Evolutionary conservation across 495 filamentous ascomycete species (phyloP), one percentile per base, ranked within the genome.

Genomic region (Talaromyces stipitatus): DNA sequence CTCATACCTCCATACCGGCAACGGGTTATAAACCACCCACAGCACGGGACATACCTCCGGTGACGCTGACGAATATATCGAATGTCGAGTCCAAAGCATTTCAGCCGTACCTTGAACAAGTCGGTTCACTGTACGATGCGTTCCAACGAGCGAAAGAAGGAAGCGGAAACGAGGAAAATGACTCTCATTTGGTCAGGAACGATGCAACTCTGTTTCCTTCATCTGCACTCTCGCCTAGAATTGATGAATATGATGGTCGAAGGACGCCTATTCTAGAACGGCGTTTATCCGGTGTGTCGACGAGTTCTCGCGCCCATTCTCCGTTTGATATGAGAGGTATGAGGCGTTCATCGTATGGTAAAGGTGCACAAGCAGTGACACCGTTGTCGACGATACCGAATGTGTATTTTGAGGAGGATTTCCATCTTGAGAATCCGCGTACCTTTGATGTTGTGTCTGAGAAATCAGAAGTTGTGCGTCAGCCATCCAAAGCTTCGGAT

Each of bases 401-500:
- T 24, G 88, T 99, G 22, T 99, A 97, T 63, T 96, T 97, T 63
- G 95, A 97, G 50, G 88, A 92, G 33, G 86, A 91, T 61, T 99
- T 99, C 63, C 95, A 88, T 59, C 80, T 99, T 1, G 94, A 98
- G 63, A 99, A 99, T 59, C 94, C 94, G 0, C 81, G 94, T 20
- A 97, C 89, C 0, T 99, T 99, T 66, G 94, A 97, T 69, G 85
- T 97, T 24, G 91, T 99, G 29, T 97, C 91, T 58, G 94, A 99
- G 72, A 83, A 91, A 52, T 96, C 94, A 2, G 94, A 97, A 62
- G 88, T 99, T 1, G 85, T 97, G 7, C 78, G 85, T 20, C 88
- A 87, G 4, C 75, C 75, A 9, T 82, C 79, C 6, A 79, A 79
- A 16, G 69, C 77, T 72, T 73, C 7, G 74, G 55, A 32, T 74